Percentiles rank a stretch among this genome's conserved stretches.
These are phyloP conservation scores for Aspergillus aculeatinus DNA, from an alignment of 2,329 filamentous ascomycete species.

Conservation along the genomic window DNA sequence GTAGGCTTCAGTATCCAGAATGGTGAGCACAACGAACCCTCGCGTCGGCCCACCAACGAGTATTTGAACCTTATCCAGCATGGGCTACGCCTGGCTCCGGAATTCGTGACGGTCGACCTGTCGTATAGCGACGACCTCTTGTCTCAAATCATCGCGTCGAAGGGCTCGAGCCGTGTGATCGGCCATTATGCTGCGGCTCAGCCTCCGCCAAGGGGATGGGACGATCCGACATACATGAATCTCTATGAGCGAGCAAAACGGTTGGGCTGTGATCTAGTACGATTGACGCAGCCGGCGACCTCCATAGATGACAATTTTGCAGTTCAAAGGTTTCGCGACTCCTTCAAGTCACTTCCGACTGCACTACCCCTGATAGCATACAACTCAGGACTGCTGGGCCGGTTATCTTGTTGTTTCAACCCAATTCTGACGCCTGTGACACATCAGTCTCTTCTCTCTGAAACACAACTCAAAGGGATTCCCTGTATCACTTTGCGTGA, in stretches of 20 bases:
- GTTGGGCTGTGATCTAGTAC: constrained; percentile 62
- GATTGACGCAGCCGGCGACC: constrained; percentile 58
- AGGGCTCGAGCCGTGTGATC: constrained; percentile 61
- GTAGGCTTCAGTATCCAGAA: constrained; percentile 16
- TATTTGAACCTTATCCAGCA: constrained; percentile 62
- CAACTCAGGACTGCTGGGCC: constrained; percentile 63
- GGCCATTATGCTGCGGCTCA: constrained; percentile 53
- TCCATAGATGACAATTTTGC: constrained; percentile 64
- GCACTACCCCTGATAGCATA: constrained; percentile 60
- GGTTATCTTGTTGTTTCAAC: constrained; percentile 67
- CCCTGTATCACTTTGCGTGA: constrained; percentile 61
- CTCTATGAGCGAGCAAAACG: constrained; percentile 59
- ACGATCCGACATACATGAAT: constrained; percentile 54
- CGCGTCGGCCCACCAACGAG: constrained; percentile 29
- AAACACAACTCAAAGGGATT: constrained; percentile 45
- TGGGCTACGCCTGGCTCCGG: constrained; percentile 61
- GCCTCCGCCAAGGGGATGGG: constrained; percentile 54
- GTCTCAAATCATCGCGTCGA: constrained; percentile 50
- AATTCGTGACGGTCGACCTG: constrained; percentile 64
- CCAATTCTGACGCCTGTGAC: constrained; percentile 62
- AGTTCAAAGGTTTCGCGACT: constrained; percentile 56
- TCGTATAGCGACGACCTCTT: constrained; percentile 55
- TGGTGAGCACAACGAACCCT: constrained; percentile 26
- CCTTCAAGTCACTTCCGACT: constrained; percentile 46
- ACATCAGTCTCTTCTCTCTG: constrained; percentile 48